These are phyloP conservation scores for Stenogyne calaminthoides DNA, from an alignment of 305 asterid species.

Conservation along the genomic window DNA sequence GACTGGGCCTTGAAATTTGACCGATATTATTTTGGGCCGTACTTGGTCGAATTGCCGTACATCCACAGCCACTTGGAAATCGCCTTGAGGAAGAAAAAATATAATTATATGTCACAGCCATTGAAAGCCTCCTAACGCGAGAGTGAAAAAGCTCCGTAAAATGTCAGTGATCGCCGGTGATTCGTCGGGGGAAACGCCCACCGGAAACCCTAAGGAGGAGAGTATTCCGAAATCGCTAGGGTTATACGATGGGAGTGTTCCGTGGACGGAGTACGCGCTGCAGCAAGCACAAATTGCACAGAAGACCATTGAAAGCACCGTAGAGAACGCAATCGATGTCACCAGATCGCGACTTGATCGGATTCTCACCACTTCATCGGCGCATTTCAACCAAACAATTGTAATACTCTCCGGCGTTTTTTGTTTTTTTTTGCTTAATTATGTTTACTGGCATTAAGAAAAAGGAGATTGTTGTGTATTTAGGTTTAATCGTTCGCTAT, in stretches of 20 bases:
- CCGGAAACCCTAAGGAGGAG: constrained; percentile 19
- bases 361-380: constrained; percentile 71
- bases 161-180: constrained; percentile 59
- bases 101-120: neutral
- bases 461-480: neutral
- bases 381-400: constrained; percentile 74
- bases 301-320: constrained; percentile 48
- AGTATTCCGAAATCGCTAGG: constrained; percentile 36
- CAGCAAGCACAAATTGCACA: constrained; percentile 71
- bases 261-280: constrained; percentile 65
- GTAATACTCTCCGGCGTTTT: constrained; percentile 44
- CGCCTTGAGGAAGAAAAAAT: neutral
- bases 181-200: constrained; percentile 48
- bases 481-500: neutral
- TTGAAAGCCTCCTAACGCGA: constrained; percentile 13
- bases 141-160: constrained; percentile 16
- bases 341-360: constrained; percentile 75
- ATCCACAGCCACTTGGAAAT: constrained; percentile 17
- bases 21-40: neutral
- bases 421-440: neutral
- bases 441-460: neutral
- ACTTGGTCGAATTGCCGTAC: neutral
- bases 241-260: constrained; percentile 37
- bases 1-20: no score
- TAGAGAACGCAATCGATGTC: constrained; percentile 63